phyloP scores from a whole-genome alignment of 192 early-diverging fungal species.

The Rhizoclosmatium globosum region DNA sequence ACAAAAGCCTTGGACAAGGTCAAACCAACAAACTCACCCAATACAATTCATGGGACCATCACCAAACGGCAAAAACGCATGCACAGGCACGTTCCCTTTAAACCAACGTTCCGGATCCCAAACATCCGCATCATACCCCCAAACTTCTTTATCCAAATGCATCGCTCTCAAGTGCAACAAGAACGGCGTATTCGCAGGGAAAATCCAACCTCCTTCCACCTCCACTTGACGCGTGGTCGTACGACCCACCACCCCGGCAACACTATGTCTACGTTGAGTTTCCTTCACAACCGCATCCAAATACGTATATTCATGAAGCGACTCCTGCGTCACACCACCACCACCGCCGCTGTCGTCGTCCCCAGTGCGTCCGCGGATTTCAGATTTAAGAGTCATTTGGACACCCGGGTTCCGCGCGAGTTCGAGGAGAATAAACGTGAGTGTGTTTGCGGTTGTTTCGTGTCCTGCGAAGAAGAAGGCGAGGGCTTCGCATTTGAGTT shows the following conservation, averaged over 20 bases:
- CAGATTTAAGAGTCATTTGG: conserved; percentile 23
- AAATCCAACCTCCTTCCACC: conserved; percentile 35
- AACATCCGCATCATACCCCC: conserved; percentile 33
- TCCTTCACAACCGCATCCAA: conserved; percentile 42
- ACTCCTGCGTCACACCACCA: conserved; percentile 6
- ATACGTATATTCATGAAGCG: conserved; percentile 40
- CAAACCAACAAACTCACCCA: conserved; percentile 15
- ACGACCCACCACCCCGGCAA: conserved; percentile 34
- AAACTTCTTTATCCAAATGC: conserved; percentile 43
- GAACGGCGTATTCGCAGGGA: conserved; percentile 38
- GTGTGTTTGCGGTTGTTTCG: conserved; percentile 51
- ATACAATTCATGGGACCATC: conserved; percentile 50
- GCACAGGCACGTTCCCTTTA: conserved; percentile 32
- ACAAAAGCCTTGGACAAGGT: no score
- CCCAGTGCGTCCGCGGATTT: not conserved
- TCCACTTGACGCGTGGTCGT: conserved; percentile 16
- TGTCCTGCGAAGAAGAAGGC: conserved; percentile 33
- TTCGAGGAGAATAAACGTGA: conserved; percentile 37
- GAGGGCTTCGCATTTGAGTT: conserved; percentile 50
- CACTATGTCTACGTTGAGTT: conserved; percentile 28
- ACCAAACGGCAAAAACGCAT: conserved; percentile 55
- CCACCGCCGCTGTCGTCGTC: not conserved
- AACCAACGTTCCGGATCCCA: conserved; percentile 55
- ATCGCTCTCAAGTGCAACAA: conserved; percentile 39
- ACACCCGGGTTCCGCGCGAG: conserved; percentile 37